Percentiles rank a stretch among this genome's conserved stretches.
These are phyloP conservation scores for Dictyophora rubrovolvata DNA, from an alignment of 768 basidiomycete species.

Conservation along the genomic window DNA sequence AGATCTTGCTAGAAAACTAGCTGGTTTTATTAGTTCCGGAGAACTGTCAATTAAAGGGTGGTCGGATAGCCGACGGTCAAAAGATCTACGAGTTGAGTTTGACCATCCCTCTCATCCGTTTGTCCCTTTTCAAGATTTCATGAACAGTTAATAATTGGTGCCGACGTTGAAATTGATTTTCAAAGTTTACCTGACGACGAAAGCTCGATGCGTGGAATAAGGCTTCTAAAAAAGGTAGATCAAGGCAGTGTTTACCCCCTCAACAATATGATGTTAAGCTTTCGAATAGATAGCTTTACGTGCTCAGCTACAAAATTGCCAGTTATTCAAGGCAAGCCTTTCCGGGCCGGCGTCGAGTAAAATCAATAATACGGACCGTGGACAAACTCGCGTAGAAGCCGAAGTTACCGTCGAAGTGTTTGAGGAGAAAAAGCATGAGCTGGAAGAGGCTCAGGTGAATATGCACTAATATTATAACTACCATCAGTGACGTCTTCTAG, in stretches of 20 bases:
- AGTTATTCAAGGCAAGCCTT: slow-evolving; percentile 19
- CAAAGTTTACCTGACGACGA: slow-evolving; percentile 44
- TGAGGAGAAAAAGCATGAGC: not conserved
- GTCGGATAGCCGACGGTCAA: slow-evolving; percentile 34
- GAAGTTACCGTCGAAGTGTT: not conserved
- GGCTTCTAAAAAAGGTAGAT: slow-evolving; percentile 49
- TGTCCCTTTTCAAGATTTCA: not conserved
- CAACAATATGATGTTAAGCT: not conserved
- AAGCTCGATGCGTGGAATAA: slow-evolving; percentile 50
- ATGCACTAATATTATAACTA: not conserved
- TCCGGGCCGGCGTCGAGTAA: no score
- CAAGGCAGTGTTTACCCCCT: no score
- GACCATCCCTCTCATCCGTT: not conserved
- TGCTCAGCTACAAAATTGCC: slow-evolving; percentile 56
- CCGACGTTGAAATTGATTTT: slow-evolving; percentile 41
- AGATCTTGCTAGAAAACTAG: slow-evolving; percentile 48
- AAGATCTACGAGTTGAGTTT: slow-evolving; percentile 42
- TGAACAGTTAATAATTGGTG: slow-evolving; percentile 3
- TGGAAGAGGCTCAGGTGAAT: slow-evolving; percentile 4
- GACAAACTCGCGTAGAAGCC: no score
- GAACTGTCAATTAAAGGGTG: slow-evolving; percentile 49
- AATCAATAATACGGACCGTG: no score
- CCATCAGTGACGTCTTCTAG: not conserved
- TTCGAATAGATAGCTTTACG: slow-evolving; percentile 51
- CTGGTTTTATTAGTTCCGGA: slow-evolving; percentile 45